phyloP scores from a whole-genome alignment of 78 protist species.

The Dictyostelium purpureum region DNA sequence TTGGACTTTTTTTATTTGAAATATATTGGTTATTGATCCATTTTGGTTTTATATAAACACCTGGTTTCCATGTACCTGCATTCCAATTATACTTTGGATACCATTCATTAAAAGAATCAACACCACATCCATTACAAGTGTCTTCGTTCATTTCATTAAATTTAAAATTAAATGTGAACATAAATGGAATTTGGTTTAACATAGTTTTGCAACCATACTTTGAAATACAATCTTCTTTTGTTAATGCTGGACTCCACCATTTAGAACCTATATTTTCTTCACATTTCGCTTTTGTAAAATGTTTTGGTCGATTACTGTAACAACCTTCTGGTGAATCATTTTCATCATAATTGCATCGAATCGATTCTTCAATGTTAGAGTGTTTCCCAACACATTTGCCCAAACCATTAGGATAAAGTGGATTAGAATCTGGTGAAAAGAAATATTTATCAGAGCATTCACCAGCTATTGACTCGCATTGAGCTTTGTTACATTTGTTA shows the following conservation, averaged over 20 bases:
- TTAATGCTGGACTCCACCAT: constrained; percentile 6
- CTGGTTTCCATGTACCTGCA: constrained; percentile 28
- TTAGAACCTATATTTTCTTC: not conserved
- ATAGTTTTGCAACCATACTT: not conserved
- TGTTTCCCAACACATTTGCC: constrained; percentile 32
- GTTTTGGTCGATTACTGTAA: not conserved
- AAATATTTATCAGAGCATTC: constrained; percentile 4
- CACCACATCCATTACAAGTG: not conserved
- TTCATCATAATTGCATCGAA: not conserved
- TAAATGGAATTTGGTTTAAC: not conserved
- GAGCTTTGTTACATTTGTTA: too few relatives aligned
- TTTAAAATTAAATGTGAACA: not conserved
- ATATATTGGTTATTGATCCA: not conserved
- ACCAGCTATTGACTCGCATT: not conserved
- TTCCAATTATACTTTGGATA: constrained; percentile 12
- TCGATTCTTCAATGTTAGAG: not conserved
- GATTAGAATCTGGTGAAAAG: not conserved
- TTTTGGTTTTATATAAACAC: not conserved
- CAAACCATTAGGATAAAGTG: not conserved
- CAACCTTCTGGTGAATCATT: constrained; percentile 46
- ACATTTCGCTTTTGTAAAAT: not conserved
- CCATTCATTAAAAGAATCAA: not conserved
- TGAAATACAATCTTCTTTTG: not conserved
- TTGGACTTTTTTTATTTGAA: not conserved
- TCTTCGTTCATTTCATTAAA: constrained; percentile 12